Conservation (phyloP, 768 basidiomycete genomes). For the Mycena latifolia region DNA sequence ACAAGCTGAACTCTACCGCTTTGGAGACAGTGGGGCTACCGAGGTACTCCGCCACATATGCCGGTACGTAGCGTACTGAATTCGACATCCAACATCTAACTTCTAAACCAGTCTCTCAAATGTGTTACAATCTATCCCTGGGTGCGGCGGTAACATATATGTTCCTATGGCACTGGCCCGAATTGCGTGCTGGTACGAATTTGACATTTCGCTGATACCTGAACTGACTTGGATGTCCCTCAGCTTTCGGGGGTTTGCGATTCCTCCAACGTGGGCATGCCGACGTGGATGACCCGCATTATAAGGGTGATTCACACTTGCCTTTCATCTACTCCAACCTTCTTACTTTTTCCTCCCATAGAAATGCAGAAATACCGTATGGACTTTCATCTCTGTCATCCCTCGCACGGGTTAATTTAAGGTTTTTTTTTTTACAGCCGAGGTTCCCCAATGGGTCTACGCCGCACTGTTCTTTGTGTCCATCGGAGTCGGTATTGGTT, state of each 20-base stretch:
- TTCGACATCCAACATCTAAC: neutral
- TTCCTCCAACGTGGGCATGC: slow-evolving; percentile 52
- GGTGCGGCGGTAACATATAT: slow-evolving; percentile 64
- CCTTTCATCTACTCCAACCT: neutral
- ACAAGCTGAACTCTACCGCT: slow-evolving; percentile 48
- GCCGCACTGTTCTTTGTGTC: slow-evolving; percentile 57
- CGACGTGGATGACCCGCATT: slow-evolving; percentile 65
- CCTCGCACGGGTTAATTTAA: neutral
- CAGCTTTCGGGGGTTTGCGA: slow-evolving; percentile 57
- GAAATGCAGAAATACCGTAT: slow-evolving; percentile 63
- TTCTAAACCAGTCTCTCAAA: slow-evolving; percentile 44
- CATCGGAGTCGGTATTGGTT: slow-evolving; percentile 62
- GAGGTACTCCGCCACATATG: slow-evolving; percentile 62
- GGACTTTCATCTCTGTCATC: neutral
- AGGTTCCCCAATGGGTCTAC: slow-evolving; percentile 70
- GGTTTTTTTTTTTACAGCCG: slow-evolving; percentile 36
- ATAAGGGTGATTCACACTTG: slow-evolving; percentile 46
- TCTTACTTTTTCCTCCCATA: slow-evolving; percentile 29
- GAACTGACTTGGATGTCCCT: neutral
- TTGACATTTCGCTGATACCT: slow-evolving; percentile 6
- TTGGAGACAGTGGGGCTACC: slow-evolving; percentile 41
- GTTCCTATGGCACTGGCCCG: slow-evolving; percentile 64
- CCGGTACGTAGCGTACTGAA: slow-evolving; percentile 41
- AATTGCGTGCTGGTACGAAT: slow-evolving; percentile 54
- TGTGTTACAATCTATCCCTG: slow-evolving; percentile 64